Percentiles rank a stretch among this genome's conserved stretches.
These are phyloP conservation scores for Pistacia atlantica DNA, from an alignment of 345 rosid species.

Conservation along the genomic window DNA sequence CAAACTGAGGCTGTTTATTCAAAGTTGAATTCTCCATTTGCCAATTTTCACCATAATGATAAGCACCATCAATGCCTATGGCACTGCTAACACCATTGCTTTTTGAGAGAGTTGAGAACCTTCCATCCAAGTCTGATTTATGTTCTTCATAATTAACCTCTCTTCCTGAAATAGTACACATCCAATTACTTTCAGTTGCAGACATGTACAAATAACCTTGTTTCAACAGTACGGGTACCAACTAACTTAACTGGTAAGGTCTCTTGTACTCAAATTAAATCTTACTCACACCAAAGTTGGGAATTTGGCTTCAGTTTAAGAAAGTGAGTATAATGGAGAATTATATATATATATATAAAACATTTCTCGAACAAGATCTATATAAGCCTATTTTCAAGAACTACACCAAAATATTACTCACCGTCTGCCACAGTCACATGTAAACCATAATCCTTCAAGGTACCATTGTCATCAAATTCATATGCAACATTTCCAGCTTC, in stretches of 20 bases:
- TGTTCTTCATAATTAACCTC: conserved; percentile 25
- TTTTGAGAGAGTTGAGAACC: neutral
- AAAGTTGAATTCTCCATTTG: conserved; percentile 24
- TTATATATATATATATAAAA: no score
- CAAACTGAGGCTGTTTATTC: conserved; percentile 18
- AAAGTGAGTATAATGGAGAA: neutral
- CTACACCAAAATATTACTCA: conserved; percentile 18
- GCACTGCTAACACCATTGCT: conserved; percentile 21
- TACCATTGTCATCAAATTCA: conserved; percentile 22
- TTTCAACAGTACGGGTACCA: neutral
- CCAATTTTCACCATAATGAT: conserved; percentile 24
- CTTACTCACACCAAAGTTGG: neutral
- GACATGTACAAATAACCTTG: neutral
- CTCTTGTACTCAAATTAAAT: neutral
- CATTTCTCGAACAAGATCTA: no score
- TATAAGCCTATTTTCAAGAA: neutral
- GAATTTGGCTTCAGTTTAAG: neutral
- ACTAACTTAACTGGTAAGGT: neutral
- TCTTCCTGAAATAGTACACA: conserved; percentile 24
- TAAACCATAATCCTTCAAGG: conserved; percentile 23
- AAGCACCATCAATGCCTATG: conserved; percentile 23
- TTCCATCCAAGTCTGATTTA: conserved; percentile 16
- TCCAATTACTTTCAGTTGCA: neutral
- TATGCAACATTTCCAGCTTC: conserved; percentile 28
- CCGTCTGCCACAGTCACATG: conserved; percentile 21